These are phyloP conservation scores for Hemerocallis citrina DNA, from an alignment of 106 monocot genomes.

Conservation along the genomic window DNA sequence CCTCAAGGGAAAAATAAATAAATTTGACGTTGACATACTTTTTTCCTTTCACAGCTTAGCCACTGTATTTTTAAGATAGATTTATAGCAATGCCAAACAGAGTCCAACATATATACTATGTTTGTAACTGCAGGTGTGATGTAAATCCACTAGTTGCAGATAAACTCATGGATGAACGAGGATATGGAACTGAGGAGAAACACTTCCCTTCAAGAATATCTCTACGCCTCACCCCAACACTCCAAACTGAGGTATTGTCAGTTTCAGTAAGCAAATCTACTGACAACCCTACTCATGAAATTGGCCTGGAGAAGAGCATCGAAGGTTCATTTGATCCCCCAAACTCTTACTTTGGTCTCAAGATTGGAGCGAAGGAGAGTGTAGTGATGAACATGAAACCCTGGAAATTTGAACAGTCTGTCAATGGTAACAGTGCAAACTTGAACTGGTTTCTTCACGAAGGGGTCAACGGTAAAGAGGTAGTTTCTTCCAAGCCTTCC, in stretches of 20 bases:
- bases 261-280: constrained; percentile 43
- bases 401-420: constrained; percentile 84
- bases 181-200: constrained; percentile 37
- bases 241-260: constrained; percentile 25
- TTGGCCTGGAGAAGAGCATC: constrained; percentile 23
- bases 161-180: constrained; percentile 24
- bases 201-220: constrained; percentile 41
- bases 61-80: too few relatives aligned
- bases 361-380: constrained; percentile 34
- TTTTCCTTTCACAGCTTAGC: too few relatives aligned
- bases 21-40: too few relatives aligned
- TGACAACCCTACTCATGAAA: constrained; percentile 26
- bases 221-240: constrained; percentile 30
- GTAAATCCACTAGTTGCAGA: constrained; percentile 25
- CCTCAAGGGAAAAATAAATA: too few relatives aligned
- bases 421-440: constrained; percentile 36
- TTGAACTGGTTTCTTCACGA: constrained; percentile 78
- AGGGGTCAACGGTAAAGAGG: constrained; percentile 55
- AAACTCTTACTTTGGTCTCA: constrained; percentile 30
- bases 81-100: too few relatives aligned
- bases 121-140: constrained; percentile 23
- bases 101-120: too few relatives aligned
- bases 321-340: constrained; percentile 36
- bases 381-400: constrained; percentile 52
- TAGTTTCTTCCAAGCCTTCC: constrained; percentile 59